phyloP scores from a whole-genome alignment of 257 asterid species.

The Nicotiana undulata region DNA sequence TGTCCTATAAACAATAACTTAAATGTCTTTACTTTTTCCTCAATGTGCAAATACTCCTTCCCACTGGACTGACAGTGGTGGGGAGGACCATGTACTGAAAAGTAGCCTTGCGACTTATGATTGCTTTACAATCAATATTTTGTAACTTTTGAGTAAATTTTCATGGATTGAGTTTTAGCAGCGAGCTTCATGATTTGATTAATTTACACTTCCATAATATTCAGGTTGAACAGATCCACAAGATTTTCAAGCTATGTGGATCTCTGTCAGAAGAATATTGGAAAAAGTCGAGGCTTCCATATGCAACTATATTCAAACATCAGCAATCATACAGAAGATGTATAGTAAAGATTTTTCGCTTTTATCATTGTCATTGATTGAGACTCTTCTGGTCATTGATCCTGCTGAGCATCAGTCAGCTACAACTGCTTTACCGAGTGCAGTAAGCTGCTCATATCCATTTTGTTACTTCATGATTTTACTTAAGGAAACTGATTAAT shows the following conservation, averaged over 20 bases:
- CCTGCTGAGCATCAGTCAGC: conserved; percentile 78
- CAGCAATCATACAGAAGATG: conserved; percentile 76
- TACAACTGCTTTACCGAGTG: conserved; percentile 58
- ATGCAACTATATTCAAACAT: conserved; percentile 81
- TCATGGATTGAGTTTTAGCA: neutral
- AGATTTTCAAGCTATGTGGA: conserved; percentile 87
- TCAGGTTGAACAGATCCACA: conserved; percentile 88
- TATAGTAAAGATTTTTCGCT: conserved; percentile 68
- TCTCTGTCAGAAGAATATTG: conserved; percentile 81
- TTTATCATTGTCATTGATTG: conserved; percentile 65
- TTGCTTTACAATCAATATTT: neutral
- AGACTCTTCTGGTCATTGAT: conserved; percentile 71
- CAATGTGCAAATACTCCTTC: neutral
- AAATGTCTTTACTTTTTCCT: neutral
- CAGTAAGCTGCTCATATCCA: conserved; percentile 44
- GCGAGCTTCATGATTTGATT: neutral
- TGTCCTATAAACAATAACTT: neutral
- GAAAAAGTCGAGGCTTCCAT: conserved; percentile 78
- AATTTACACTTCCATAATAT: conserved; percentile 11
- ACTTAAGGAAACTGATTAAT: neutral
- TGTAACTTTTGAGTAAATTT: neutral
- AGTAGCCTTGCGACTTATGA: neutral
- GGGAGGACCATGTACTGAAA: neutral
- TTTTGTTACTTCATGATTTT: neutral
- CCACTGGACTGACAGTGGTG: neutral